Evolutionary conservation across 805 yeast species (phyloP).

Genomic region (Ogataea trehalophila): DNA sequence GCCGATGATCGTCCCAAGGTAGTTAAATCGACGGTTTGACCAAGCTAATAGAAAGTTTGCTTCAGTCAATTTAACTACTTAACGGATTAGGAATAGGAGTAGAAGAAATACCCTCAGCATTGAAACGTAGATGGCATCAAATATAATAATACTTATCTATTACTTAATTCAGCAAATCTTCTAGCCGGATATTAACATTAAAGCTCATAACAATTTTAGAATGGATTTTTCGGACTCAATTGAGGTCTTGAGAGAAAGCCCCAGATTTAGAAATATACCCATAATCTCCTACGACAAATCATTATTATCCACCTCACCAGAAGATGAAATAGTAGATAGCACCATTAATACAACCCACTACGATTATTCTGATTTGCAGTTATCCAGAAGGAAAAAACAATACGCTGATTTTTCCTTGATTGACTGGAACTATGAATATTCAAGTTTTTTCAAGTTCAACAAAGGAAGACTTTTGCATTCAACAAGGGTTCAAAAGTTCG

Average conservation of each 20-base stretch:
- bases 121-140: no score
- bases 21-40: no score
- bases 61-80: no score
- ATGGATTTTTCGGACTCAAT: background rate
- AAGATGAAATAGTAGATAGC: background rate
- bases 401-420: slow-evolving; percentile 41
- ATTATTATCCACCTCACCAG: background rate
- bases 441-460: slow-evolving; percentile 8
- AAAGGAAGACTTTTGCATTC: slow-evolving; percentile 2
- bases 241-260: slow-evolving; percentile 3
- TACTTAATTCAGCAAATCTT: no score
- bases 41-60: no score
- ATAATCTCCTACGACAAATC: slow-evolving; percentile 8
- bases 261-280: slow-evolving; percentile 12
- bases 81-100: no score
- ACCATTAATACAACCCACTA: background rate
- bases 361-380: background rate
- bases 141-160: no score
- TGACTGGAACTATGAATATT: slow-evolving; percentile 49
- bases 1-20: background rate
- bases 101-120: no score
- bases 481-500: slow-evolving; percentile 4
- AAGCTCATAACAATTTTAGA: no score
- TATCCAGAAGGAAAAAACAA: slow-evolving; percentile 4
- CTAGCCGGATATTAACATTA: no score